A percentile compares a stretch with the other conserved stretches of the same genome.
phyloP scores from a whole-genome alignment of 306 rosid genomes.

The Ammopiptanthus mongolicus region DNA sequence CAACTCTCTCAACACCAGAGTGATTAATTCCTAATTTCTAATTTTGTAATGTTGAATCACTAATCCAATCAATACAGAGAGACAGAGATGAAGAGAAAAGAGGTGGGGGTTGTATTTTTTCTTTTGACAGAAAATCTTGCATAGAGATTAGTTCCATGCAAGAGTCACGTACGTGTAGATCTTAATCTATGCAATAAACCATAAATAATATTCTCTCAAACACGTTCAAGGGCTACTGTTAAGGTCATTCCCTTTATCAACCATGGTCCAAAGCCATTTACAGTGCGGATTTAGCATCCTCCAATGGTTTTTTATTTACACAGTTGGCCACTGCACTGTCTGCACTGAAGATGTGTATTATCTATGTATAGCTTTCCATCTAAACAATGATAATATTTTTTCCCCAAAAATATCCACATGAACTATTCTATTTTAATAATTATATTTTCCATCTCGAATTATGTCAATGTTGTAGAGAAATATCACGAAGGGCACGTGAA shows the following conservation, averaged over 20 bases:
- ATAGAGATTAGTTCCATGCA: background rate
- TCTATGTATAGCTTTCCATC: background rate
- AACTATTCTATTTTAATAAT: background rate
- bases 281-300: background rate
- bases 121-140: background rate
- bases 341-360: background rate
- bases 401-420: no score
- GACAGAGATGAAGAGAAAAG: background rate
- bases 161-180: background rate
- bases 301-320: background rate
- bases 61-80: background rate
- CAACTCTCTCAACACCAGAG: no score
- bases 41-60: background rate
- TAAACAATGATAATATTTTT: no score
- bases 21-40: background rate
- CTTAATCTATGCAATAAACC: background rate
- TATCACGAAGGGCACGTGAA: conserved; percentile 50
- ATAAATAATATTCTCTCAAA: background rate
- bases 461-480: background rate
- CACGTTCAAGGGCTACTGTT: background rate
- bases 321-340: background rate
- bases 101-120: no score
- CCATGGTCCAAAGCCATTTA: background rate
- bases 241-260: background rate
- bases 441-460: background rate